Evolutionary conservation across 2,329 filamentous ascomycete genomes (phyloP), one percentile per base, ranked within the genome.

Genomic region (Pyrenochaeta sp.): DNA sequence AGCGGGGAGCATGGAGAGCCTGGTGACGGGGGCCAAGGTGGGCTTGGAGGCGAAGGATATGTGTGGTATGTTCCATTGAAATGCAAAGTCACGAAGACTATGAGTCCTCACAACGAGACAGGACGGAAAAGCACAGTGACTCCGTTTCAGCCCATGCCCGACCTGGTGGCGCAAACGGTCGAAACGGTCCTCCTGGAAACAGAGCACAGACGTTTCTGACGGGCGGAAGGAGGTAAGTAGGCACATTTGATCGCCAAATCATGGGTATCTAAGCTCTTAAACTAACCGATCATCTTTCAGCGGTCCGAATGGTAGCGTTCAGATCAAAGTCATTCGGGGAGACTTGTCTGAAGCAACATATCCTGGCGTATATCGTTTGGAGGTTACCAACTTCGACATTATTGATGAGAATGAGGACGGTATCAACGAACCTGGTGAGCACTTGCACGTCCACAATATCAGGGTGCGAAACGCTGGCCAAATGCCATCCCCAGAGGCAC

Each of bases 381-480:
- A 38, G n/a, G 45, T 55, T 15, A 35, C 40, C n/a, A 44, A 36
- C 15, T 55, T 53, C 28, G 52, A 53, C 21, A 40, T 53, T 10
- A 32, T 50, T 7, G 52, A 55, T 29, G 52, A 55, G 31, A 48
- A 51, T 23, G 23, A 35, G 19, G 52, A 55, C 28, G 35, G 39
- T 10, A 51, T 55, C 22, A 50, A 55, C 26, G 52, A 53, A 20
- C 52, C 52, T 13, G 52, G 52, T 9, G 52, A 53, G 21, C 36
- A 50, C 26, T 22, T 55, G 10, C 23, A 37, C 13, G 40, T 55
- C 6, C 39, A 37, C 10, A 55, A 55, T 27, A 48, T 55, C 11
- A 20, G 37, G 17, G 41, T 55, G 2, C 24, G 32, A 17, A 55
- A 55, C 22, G 21, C 24, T 14, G 49, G 52, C 17, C 40, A 43